Evolutionary conservation across 2,329 filamentous ascomycete genomes (phyloP), one percentile per base, ranked within the genome.

Genomic region (Trichoderma citrinoviride): DNA sequence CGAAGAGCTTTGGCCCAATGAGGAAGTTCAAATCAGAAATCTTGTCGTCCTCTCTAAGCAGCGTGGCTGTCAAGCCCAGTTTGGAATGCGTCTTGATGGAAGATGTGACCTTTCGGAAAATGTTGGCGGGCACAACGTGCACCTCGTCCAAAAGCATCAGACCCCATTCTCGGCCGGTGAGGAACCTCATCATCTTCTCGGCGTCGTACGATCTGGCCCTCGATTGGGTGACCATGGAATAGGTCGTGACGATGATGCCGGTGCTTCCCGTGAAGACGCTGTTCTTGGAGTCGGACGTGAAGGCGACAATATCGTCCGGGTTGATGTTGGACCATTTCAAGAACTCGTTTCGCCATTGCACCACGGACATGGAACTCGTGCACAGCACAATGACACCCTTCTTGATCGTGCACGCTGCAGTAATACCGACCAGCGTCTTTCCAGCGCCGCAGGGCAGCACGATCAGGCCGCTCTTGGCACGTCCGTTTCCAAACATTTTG

Each of bases 401-500:
- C 77, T 96, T 96, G 77, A 99, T 94, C 4, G 95, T 98, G 78
- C 95, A 98, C 21, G 93, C 95, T 47, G 95, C 95, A 21, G 95
- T 98, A 70, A 99, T 97, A n/a, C 95, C 95, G 17, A 99, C 95
- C 46, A 99, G 80, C 1, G 95, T 99, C 81, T 99, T 99, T 66
- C 95, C 95, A 19, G 95, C 95, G 70, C 95, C 95, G 75, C 95
- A 99, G 19, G 95, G 95, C 71, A 99, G 79, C 64, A 99, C 95
- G 66, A 99, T 99, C 70, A 99, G 96, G 65, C 95, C 95, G 77
- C 93, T 97, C 80, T 97, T 95, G 15, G 95, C 95, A 77, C 95
- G 90, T 56, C 94, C 94, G 74, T 99, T 99, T 74, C 95, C 94
- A 75, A 99, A 99, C 95, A 99, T 99, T 77, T 99, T 99, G 80